Evolutionary conservation across 1,284 basidiomycete genomes (phyloP), one percentile per base, ranked within the genome.

Genomic region (Leccinum pachyderme): DNA sequence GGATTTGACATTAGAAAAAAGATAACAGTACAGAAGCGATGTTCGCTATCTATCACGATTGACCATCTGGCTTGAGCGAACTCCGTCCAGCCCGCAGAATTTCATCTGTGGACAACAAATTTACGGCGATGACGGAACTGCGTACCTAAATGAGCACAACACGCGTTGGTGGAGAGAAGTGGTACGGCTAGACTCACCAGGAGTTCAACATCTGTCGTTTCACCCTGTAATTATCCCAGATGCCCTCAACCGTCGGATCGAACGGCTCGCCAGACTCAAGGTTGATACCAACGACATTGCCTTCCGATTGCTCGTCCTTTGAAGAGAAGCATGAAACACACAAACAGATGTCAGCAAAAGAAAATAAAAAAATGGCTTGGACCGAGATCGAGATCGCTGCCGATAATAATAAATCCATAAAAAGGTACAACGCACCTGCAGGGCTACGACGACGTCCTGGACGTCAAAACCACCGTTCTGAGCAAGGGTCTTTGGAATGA

Each of bases 211-310:
- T 97, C 70, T 99, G 97, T 59, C 96, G 81, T 79, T 99, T 99
- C 59, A 99, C 97, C 57, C 97, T 81, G 73, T 98, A 99, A 75
- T 99, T 99, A 74, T 99, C 97, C 95, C 96, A 99, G 18, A 99
- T 87, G 39, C 97, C 97, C 68, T 94, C 89, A 4, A 93, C 87
- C 13, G 93, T 90, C 6, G 97, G 96, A 70, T 99, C 96, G 70
- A 97, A 93, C 4, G 96, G 95, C 72, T 98, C 95, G 55, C 97
- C 97, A 29, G 93, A 92, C 70, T 93, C 80, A 43, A 99, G 79
- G 73, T 99, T 93, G 60, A 99, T 74, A 27, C 97, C 97, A 58
- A 97, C 95, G 39, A 84, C 77, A 61, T 92, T 92, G 28, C 94
- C 95, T 61, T 97, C 95, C 0, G 89, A 87, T 66, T 93, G 87